Conservation (phyloP, 371 early-diverging fungal species). For the Phascolomyces articulosus region DNA sequence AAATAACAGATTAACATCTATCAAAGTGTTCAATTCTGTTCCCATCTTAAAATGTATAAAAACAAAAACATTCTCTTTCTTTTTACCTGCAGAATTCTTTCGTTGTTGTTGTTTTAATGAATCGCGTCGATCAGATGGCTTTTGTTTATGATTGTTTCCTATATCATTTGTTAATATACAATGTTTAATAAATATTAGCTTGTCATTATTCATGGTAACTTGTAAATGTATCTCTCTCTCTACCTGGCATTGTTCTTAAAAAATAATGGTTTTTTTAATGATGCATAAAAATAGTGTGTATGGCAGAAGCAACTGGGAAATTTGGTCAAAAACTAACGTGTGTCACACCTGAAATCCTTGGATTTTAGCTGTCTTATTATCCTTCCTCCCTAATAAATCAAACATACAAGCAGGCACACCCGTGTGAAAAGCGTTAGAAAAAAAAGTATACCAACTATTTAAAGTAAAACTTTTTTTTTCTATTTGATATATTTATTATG, state of each 20-base stretch:
- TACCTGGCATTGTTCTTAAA: constrained; percentile 6
- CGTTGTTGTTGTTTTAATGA: constrained; percentile 31
- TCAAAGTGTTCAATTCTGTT: not conserved
- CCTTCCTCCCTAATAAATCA: no score
- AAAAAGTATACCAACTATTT: no score
- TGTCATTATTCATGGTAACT: not conserved
- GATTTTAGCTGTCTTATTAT: no score
- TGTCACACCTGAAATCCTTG: no score
- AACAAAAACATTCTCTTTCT: not conserved
- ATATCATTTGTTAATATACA: not conserved
- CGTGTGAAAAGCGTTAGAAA: no score
- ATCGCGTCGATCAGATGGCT: constrained; percentile 29
- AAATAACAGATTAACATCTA: not conserved
- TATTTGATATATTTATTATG: no score
- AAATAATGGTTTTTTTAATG: not conserved
- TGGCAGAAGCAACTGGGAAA: no score
- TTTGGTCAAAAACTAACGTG: no score
- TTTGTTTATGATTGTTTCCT: constrained; percentile 19
- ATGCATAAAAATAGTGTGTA: not conserved
- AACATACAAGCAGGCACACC: no score
- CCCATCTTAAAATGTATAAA: constrained; percentile 10
- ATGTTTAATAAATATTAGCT: not conserved
- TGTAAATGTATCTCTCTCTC: no score
- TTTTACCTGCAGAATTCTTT: constrained; percentile 15
- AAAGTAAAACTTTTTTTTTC: no score